Base-by-base conservation (phyloP, 345 rosid genomes). In the Gossypium longicalyx region DNA sequence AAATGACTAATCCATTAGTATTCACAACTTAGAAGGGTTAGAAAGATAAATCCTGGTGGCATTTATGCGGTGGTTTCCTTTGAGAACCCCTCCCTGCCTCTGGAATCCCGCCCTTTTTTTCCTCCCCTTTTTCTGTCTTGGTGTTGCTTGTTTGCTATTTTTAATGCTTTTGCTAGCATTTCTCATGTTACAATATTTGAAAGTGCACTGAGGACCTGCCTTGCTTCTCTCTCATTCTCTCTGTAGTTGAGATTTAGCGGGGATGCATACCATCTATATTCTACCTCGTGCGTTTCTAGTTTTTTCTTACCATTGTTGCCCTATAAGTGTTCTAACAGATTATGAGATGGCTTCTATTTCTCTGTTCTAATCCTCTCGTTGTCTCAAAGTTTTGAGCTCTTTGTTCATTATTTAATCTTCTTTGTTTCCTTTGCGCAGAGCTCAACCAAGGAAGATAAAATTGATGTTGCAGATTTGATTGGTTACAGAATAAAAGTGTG, bases 401-500 rank as follows among this genome's bases (percentile, higher is more conserved):
- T 52, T 52, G 60, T 69, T 69, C 41, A 66, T 71, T 80, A 12
- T 64, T 74, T 80, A 60, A 70, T 77, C 73, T 54, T 22, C 68
- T 67, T 72, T 80, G 43, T 76, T 77, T 76, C 72, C 71, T 49
- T 48, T 44, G 73, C 72, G 66, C 91, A 94, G 98, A 85, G 90
- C 82, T 77, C 97, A 51, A 83, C 84, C 19, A 84, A 84, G 83
- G 83, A 86, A 77, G 81, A 73, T 75, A 89, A 83, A 81, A 54
- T 82, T 70, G 83, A 80, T 65, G 63, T 83, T 60, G 96, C 85
- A 67, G 99, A 93, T 76, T 80, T 95, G 80, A 91, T 88, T 72
- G 99, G 98, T 76, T 82, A 83, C 83, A 85, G 86, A 85, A 83
- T 95, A 85, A 90, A 95, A 77, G 93, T 95, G 53, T 95, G 99